A percentile compares a stretch with the other conserved stretches of the same genome.
phyloP scores from a whole-genome alignment of 169 alveolate species.

The Cryptosporidium bovis region DNA sequence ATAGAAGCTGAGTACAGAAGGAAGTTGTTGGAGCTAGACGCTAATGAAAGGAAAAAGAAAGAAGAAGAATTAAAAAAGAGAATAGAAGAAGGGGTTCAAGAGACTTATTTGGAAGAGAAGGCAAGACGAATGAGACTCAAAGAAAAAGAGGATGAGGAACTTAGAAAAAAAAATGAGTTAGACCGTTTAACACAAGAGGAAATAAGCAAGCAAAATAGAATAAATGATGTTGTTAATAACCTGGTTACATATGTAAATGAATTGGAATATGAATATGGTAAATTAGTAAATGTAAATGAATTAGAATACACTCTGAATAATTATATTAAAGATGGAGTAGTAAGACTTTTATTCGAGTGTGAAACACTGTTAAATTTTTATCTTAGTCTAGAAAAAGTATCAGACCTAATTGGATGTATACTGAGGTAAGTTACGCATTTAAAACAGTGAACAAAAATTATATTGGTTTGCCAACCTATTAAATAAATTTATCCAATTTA shows the following conservation, averaged over 20 bases:
- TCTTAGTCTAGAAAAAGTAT: neutral
- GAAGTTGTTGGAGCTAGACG: constrained; percentile 12
- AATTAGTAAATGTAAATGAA: neutral
- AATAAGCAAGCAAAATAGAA: neutral
- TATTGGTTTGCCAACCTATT: neutral
- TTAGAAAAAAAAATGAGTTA: constrained; percentile 17
- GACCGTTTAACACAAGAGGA: constrained; percentile 29
- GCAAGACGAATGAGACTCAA: constrained; percentile 6
- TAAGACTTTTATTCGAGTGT: neutral
- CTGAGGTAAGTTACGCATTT: constrained; percentile 26
- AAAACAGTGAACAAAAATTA: neutral
- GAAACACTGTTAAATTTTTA: constrained; percentile 12
- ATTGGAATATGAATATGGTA: neutral
- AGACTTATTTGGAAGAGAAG: constrained; percentile 62
- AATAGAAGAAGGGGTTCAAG: constrained; percentile 41
- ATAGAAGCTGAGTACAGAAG: constrained; percentile 32
- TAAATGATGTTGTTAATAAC: neutral
- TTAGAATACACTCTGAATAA: neutral
- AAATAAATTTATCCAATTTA: neutral
- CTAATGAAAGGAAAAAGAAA: constrained; percentile 24
- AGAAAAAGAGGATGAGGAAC: constrained; percentile 27
- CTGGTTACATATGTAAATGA: neutral
- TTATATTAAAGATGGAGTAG: constrained; percentile 13
- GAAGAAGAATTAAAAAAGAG: constrained; percentile 43
- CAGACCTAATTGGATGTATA: constrained; percentile 19